A percentile compares a stretch with the other conserved stretches of the same genome.
These are phyloP conservation scores for Sequoia sempervirens DNA, from an alignment of 75 land plant genomes.

Conservation along the genomic window DNA sequence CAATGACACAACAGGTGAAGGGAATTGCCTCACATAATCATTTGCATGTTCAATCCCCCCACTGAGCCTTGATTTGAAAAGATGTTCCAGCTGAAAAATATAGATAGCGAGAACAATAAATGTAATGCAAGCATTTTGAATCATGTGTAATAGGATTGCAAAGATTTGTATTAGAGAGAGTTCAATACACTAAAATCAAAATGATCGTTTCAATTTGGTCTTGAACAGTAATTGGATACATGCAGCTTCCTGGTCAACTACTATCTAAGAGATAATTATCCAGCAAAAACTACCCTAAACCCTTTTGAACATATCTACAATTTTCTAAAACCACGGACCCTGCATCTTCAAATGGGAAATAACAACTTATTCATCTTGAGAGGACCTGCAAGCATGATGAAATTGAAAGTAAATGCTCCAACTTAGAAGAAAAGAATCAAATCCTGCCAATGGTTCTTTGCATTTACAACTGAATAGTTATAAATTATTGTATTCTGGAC, in stretches of 20 bases:
- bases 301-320: not conserved
- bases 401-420: not conserved
- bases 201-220: not conserved
- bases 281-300: not conserved
- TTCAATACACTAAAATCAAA: not conserved
- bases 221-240: not conserved
- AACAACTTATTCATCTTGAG: not conserved
- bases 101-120: not conserved
- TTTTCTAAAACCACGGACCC: not conserved
- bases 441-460: not conserved
- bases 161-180: not conserved
- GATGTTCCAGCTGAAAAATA: conserved; percentile 77
- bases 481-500: not conserved
- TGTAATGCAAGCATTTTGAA: not conserved
- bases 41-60: conserved; percentile 81
- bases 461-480: not conserved
- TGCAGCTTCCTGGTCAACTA: not conserved
- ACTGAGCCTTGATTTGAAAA: conserved; percentile 82
- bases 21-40: conserved; percentile 91
- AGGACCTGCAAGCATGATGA: not conserved
- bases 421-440: not conserved
- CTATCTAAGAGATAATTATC: not conserved
- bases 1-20: conserved; percentile 79
- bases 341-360: not conserved
- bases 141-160: not conserved